Evolutionary conservation across 805 yeast genomes (phyloP).

Genomic region (Peterozyma toletana): DNA sequence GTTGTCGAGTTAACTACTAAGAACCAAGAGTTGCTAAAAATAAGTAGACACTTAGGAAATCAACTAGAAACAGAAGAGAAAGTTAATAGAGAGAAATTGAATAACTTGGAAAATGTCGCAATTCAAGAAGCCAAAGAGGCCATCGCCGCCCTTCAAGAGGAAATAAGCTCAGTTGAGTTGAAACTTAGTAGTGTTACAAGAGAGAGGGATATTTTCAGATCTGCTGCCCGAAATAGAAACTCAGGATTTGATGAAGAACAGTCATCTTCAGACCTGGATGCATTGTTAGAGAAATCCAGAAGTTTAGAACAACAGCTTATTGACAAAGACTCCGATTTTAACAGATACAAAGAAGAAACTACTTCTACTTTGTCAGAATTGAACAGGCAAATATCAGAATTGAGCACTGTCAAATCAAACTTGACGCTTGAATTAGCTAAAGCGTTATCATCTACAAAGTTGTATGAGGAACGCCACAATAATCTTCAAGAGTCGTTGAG

Average conservation of each 20-base stretch:
- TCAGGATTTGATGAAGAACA: slow-evolving; percentile 16
- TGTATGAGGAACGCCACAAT: slow-evolving; percentile 45
- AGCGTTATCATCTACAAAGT: slow-evolving; percentile 43
- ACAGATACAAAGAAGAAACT: slow-evolving; percentile 31
- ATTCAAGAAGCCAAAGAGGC: slow-evolving; percentile 65
- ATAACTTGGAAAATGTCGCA: slow-evolving; percentile 37
- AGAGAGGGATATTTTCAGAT: slow-evolving; percentile 65
- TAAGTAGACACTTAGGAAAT: slow-evolving; percentile 65
- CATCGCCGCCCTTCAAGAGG: slow-evolving; percentile 52
- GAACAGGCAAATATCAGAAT: slow-evolving; percentile 32
- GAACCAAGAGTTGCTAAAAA: slow-evolving; percentile 63
- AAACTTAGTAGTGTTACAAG: slow-evolving; percentile 47
- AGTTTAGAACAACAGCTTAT: slow-evolving; percentile 21
- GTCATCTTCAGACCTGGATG: slow-evolving; percentile 11
- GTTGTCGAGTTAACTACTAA: slow-evolving; percentile 64
- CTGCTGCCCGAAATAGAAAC: slow-evolving; percentile 14
- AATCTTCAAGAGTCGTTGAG: slow-evolving; percentile 31
- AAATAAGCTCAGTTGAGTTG: slow-evolving; percentile 41
- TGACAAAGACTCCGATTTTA: slow-evolving; percentile 28
- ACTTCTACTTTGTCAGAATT: slow-evolving; percentile 38
- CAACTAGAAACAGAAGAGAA: slow-evolving; percentile 61
- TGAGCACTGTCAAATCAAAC: slow-evolving; percentile 36
- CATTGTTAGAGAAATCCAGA: slow-evolving; percentile 19
- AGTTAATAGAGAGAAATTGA: slow-evolving; percentile 22
- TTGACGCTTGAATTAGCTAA: slow-evolving; percentile 43